Percentiles rank a stretch among this genome's conserved stretches.
Evolutionary conservation across 352 stramenopile genomes (phyloP).

Genomic region (Thraustochytrium striatum): DNA sequence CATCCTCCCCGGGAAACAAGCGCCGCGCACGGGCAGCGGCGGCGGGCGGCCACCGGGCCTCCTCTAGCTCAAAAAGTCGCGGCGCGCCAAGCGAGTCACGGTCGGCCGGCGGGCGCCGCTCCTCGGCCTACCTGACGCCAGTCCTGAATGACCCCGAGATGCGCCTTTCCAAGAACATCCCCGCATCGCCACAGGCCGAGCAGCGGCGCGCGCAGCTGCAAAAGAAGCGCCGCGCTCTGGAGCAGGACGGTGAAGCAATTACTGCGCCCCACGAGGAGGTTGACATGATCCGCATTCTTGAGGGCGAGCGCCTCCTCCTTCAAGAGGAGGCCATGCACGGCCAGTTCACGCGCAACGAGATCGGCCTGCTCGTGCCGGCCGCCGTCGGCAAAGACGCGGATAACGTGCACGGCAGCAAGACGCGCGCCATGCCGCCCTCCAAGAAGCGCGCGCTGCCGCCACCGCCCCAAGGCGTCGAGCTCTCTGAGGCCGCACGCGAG

Average conservation of each 20-base stretch:
- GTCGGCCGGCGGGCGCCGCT: background rate
- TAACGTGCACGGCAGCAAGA: conserved; percentile 29
- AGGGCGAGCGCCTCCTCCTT: conserved; percentile 66
- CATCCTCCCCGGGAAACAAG: background rate
- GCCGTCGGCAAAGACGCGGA: conserved; percentile 37
- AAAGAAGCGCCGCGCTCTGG: background rate
- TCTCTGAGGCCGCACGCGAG: background rate
- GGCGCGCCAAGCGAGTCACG: conserved; percentile 23
- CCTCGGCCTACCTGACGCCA: conserved; percentile 65
- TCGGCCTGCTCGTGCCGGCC: conserved; percentile 66
- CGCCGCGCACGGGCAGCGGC: background rate
- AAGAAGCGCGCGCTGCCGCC: too few relatives aligned
- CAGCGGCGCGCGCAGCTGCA: conserved; percentile 19
- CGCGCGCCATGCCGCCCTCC: too few relatives aligned
- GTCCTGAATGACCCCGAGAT: conserved; percentile 71
- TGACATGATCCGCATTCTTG: conserved; percentile 71
- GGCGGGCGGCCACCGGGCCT: background rate
- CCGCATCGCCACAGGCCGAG: conserved; percentile 31
- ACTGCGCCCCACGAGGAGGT: conserved; percentile 70
- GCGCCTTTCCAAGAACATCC: background rate
- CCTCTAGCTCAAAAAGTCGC: conserved; percentile 63
- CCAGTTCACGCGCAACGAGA: conserved; percentile 64
- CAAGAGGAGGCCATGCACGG: conserved; percentile 67
- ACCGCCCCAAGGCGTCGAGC: background rate
- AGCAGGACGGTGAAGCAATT: background rate